phyloP scores from a whole-genome alignment of 176 grass and related monocot genomes.

The Pontederia crassipes region DNA sequence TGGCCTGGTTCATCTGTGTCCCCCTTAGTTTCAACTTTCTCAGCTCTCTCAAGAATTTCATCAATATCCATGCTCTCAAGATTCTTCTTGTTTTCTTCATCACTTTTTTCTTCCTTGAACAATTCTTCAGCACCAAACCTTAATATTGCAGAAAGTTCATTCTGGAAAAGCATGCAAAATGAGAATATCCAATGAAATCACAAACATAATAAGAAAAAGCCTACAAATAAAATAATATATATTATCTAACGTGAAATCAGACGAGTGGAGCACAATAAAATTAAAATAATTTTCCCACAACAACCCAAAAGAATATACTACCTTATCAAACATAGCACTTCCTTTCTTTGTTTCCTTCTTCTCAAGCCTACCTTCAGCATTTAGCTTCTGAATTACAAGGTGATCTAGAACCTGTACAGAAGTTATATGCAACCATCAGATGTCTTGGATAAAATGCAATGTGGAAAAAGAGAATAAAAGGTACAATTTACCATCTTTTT shows the following conservation, averaged over 20 bases:
- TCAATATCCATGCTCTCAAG: slow-evolving; percentile 99
- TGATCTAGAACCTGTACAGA: slow-evolving; percentile 92
- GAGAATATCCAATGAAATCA: slow-evolving; percentile 9
- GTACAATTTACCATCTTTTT: slow-evolving; percentile 67
- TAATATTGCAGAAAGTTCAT: slow-evolving; percentile 98
- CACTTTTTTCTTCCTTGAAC: slow-evolving; percentile 95
- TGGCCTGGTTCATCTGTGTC: slow-evolving; percentile 75
- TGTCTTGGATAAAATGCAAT: slow-evolving; percentile 8
- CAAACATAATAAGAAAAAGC: slow-evolving; percentile 5
- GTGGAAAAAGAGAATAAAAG: neutral
- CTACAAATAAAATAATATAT: neutral
- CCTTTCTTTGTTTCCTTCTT: slow-evolving; percentile 99
- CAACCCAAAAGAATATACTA: neutral
- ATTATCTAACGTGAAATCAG: neutral
- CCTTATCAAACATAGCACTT: slow-evolving; percentile 93
- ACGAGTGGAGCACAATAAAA: no score
- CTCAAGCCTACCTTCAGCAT: slow-evolving; percentile 97
- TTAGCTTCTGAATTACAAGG: slow-evolving; percentile 98
- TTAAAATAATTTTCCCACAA: no score
- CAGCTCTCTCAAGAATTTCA: slow-evolving; percentile 99
- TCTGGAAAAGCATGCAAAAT: slow-evolving; percentile 32
- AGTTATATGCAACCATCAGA: neutral
- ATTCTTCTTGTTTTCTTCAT: slow-evolving; percentile 80
- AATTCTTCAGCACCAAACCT: slow-evolving; percentile 96
- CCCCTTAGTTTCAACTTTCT: slow-evolving; percentile 89